Evolutionary conservation across 192 early-diverging fungal species (phyloP).

Genomic region (Umbelopsis isabellina): DNA sequence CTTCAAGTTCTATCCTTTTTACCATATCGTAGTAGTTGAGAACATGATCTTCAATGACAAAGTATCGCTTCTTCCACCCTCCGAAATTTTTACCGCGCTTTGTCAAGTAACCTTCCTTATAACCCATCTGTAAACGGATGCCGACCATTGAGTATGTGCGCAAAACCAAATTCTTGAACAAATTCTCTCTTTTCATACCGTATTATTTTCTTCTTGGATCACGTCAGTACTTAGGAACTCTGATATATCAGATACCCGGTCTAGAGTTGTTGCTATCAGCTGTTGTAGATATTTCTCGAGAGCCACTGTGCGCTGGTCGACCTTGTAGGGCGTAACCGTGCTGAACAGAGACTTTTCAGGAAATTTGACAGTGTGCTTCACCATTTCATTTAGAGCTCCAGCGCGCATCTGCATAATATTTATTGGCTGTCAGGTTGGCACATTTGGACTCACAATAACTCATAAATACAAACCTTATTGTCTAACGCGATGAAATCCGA

Average conservation of each 20-base stretch:
- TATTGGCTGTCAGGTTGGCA: no score
- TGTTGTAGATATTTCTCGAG: conserved; percentile 85
- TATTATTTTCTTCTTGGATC: conserved; percentile 36
- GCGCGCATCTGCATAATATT: background rate
- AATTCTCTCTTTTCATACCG: background rate
- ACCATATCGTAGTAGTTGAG: conserved; percentile 85
- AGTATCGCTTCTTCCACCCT: conserved; percentile 92
- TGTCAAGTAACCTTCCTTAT: conserved; percentile 86
- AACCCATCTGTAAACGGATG: conserved; percentile 43
- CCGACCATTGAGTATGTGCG: background rate
- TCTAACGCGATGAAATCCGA: conserved; percentile 82
- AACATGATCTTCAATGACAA: conserved; percentile 65
- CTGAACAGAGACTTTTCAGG: conserved; percentile 85
- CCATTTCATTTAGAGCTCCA: background rate
- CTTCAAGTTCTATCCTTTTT: conserved; percentile 34
- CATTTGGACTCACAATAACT: background rate
- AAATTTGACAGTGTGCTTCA: conserved; percentile 58
- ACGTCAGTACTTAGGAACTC: conserved; percentile 80
- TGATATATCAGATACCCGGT: conserved; percentile 61
- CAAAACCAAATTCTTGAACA: no score
- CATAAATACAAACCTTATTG: conserved; percentile 54
- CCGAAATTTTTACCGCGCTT: conserved; percentile 97
- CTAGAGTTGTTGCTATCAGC: conserved; percentile 57
- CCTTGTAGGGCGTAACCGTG: conserved; percentile 76
- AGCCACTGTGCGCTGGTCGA: conserved; percentile 79